Evolutionary conservation across 2,329 filamentous ascomycete species (phyloP).

Genomic region (Alternaria hordeiaustralica): DNA sequence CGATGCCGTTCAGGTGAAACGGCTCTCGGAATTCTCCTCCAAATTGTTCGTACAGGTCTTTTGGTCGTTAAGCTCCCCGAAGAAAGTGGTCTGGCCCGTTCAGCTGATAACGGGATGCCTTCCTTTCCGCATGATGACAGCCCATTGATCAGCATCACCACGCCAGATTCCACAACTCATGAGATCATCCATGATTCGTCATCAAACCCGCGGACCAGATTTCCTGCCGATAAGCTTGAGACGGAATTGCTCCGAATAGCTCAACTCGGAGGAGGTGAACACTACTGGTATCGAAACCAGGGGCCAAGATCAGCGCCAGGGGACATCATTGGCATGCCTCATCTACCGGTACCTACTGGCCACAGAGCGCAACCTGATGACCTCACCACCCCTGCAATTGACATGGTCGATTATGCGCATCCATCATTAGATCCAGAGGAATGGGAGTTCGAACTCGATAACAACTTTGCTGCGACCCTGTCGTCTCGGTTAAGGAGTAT

Average conservation of each 20-base stretch:
- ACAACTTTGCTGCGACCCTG: neutral
- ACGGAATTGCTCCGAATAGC: too few relatives aligned
- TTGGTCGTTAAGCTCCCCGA: neutral
- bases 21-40: constrained; percentile 4
- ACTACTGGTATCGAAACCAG: neutral
- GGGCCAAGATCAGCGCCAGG: neutral
- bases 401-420: neutral
- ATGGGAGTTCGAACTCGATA: neutral
- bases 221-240: too few relatives aligned
- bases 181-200: too few relatives aligned
- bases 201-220: too few relatives aligned
- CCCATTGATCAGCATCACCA: too few relatives aligned
- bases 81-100: too few relatives aligned
- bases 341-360: neutral
- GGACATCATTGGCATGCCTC: neutral
- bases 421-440: constrained; percentile 2
- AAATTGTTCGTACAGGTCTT: constrained; percentile 5
- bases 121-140: too few relatives aligned
- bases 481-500: neutral
- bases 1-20: neutral
- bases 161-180: too few relatives aligned
- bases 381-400: neutral
- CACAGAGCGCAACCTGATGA: neutral
- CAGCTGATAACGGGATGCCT: too few relatives aligned
- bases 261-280: too few relatives aligned